Conservation (phyloP, 2,329 filamentous ascomycete species). For the Aspergillus hiratsukae region DNA sequence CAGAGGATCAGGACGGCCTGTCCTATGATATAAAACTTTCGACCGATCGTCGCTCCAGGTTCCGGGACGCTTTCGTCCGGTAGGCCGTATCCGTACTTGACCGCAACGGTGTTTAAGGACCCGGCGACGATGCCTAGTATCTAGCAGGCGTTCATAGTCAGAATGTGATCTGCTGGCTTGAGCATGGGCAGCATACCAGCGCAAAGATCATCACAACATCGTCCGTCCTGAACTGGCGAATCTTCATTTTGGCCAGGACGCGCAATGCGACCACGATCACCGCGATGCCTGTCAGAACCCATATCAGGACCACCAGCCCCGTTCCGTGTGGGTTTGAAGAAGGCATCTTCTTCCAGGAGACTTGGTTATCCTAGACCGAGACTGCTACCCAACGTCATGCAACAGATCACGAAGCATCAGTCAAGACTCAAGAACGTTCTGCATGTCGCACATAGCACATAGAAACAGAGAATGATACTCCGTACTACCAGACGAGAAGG, state of each 20-base stretch:
- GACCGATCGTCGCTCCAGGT: not conserved
- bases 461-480: not conserved
- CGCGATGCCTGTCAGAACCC: not conserved
- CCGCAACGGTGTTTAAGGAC: not conserved
- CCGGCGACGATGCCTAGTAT: not conserved
- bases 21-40: not conserved
- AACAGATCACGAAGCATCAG: too few species aligned
- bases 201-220: constrained; percentile 10
- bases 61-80: not conserved
- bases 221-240: constrained; percentile 6
- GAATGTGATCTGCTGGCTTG: too few species aligned
- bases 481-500: not conserved
- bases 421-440: too few species aligned
- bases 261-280: constrained; percentile 3
- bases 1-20: not conserved
- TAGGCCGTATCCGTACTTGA: not conserved
- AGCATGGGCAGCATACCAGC: constrained; percentile 1
- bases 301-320: not conserved
- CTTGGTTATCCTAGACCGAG: not conserved
- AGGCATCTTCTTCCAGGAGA: too few species aligned
- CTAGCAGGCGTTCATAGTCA: too few species aligned
- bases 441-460: not conserved
- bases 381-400: not conserved
- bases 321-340: not conserved
- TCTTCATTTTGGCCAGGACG: constrained; percentile 5